Conservation (phyloP, 2,329 filamentous ascomycete species). For the Microcyclospora pomicola region DNA sequence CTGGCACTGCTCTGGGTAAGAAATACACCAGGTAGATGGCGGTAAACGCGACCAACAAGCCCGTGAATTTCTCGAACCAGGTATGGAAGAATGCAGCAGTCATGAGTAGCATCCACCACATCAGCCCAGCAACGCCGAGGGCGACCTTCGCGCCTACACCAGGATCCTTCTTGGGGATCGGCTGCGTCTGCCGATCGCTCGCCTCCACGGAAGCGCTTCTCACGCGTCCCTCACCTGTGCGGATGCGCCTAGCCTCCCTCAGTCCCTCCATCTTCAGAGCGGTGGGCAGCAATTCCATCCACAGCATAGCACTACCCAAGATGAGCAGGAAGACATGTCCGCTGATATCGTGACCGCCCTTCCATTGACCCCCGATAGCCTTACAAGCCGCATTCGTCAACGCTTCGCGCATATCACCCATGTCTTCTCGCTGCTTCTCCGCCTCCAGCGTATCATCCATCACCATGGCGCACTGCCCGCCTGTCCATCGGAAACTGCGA, state of each 20-base stretch:
- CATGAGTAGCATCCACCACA: conserved; percentile 96
- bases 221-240: conserved; percentile 52
- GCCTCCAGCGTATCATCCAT: conserved; percentile 13
- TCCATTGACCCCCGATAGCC: conserved; percentile 68
- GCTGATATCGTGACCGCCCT: conserved; percentile 89
- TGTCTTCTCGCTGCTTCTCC: conserved; percentile 26
- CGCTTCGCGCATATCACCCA: conserved; percentile 33
- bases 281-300: conserved; percentile 61
- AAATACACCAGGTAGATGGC: conserved; percentile 36
- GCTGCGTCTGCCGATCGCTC: conserved; percentile 21
- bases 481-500: conserved; percentile 74
- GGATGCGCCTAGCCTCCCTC: conserved; percentile 51
- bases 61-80: conserved; percentile 78
- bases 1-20: conserved; percentile 31
- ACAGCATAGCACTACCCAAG: conserved; percentile 64
- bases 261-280: conserved; percentile 35
- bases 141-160: conserved; percentile 40
- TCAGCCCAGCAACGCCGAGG: conserved; percentile 51
- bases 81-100: conserved; percentile 98
- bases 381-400: conserved; percentile 72
- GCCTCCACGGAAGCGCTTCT: conserved; percentile 29
- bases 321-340: conserved; percentile 91
- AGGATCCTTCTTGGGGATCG: conserved; percentile 11
- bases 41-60: conserved; percentile 33
- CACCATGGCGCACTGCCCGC: conserved; percentile 62